Evolutionary conservation across 2,329 filamentous ascomycete genomes (phyloP).

Genomic region (Penicillium sp.): DNA sequence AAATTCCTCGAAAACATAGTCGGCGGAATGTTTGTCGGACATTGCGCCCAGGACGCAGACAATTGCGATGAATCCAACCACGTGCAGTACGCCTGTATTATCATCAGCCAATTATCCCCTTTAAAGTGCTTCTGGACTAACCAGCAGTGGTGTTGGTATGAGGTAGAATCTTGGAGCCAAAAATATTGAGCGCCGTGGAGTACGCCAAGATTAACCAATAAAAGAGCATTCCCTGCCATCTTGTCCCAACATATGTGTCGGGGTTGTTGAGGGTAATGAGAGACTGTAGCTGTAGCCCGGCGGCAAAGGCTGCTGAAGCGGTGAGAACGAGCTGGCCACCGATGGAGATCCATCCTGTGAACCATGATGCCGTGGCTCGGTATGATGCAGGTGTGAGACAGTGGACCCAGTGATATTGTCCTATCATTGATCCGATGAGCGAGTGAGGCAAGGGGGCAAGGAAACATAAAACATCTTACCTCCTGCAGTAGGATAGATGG

Average conservation of each 20-base stretch:
- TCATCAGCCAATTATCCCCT: not conserved
- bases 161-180: conserved; percentile 32
- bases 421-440: conserved; percentile 18
- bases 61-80: conserved; percentile 15
- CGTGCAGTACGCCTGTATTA: conserved; percentile 15
- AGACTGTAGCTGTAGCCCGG: conserved; percentile 46
- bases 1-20: conserved; percentile 18
- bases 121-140: not conserved
- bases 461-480: conserved; percentile 4
- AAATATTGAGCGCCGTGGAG: conserved; percentile 45
- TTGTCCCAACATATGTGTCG: conserved; percentile 42
- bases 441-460: not conserved
- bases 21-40: conserved; percentile 15
- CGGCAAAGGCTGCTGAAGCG: conserved; percentile 51
- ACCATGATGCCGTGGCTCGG: conserved; percentile 41
- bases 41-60: conserved; percentile 16
- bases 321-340: conserved; percentile 50
- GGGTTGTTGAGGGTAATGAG: conserved; percentile 44
- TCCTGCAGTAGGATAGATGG: conserved; percentile 31
- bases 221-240: conserved; percentile 44
- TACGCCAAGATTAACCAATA: conserved; percentile 40
- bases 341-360: conserved; percentile 49
- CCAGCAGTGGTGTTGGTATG: conserved; percentile 19
- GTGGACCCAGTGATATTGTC: conserved; percentile 51
- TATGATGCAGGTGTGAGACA: conserved; percentile 37